Evolutionary conservation across 495 filamentous ascomycete genomes (phyloP), one percentile per base, ranked within the genome.

Genomic region (Apodospora peruviana): DNA sequence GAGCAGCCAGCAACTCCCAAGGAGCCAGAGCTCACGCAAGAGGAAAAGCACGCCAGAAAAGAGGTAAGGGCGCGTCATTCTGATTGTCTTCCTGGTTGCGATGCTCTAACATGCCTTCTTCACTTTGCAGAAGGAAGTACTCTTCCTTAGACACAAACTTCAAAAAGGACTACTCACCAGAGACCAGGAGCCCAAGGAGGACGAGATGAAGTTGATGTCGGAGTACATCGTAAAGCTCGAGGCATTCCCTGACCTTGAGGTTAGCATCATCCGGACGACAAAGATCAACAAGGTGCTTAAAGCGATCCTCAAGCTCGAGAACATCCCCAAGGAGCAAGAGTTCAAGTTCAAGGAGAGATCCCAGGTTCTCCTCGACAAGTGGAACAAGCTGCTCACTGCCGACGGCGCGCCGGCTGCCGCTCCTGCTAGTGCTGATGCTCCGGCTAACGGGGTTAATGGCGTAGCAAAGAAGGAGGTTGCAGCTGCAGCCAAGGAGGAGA

Each of bases 251-350:
- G 87, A 94, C 45, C 78, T 96, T 18, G 91, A 95, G 53, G 87
- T 86, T 12, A 81, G 79, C 54, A 91, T 95, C 54, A 94, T 96
- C 56, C 77, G 83, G 42, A 69, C 64, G 4, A 95, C 90, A 27
- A 95, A 95, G 74, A 94, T 95, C 67, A 87, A 95, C 77, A 95
- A 95, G 69, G 90, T 96, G 8, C 75, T 95, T 40, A 91, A 89
- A 70, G 88, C 82, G 35, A 91, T 96, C 59, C 73, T 95, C 55
- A 95, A 93, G 71, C 74, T 95, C 2, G 67, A 76, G 16, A 73
- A 76, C 3, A 95, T 96, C 51, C 90, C 90, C 4, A 83, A 81
- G 35, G 90, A 96, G 44, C 85, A 89, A 22, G 84, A 91, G 50
- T 91, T 83, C 68, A 71, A 84, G 22, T 91, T 96, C 81, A 90